Conservation (phyloP, 805 yeast species). For the Barnettozyma sp. region DNA sequence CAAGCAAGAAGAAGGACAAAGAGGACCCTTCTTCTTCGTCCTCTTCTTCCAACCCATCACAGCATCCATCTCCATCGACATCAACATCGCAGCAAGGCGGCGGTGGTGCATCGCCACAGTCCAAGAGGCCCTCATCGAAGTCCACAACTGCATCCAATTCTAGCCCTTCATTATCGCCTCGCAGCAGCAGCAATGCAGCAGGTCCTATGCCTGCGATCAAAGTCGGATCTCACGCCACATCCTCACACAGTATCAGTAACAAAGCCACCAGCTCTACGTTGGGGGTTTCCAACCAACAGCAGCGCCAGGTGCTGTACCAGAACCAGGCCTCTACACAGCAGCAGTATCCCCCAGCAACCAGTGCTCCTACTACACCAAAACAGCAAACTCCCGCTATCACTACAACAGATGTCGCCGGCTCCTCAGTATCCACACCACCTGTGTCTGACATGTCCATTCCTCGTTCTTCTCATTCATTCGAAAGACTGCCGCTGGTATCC, state of each 20-base stretch:
- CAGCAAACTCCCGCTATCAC: conserved; percentile 2
- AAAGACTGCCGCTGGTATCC: conserved; percentile 52
- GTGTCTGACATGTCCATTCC: conserved; percentile 26
- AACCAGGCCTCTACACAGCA: conserved; percentile 2
- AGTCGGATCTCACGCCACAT: too few species aligned
- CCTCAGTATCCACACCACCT: conserved; percentile 1
- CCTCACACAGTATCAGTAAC: conserved; percentile 16
- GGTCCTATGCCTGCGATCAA: too few species aligned
- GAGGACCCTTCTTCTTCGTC: conserved; percentile 17
- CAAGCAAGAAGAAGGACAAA: conserved; percentile 38
- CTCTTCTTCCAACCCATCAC: too few species aligned
- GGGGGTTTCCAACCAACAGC: conserved; percentile 3
- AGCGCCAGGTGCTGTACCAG: conserved; percentile 5
- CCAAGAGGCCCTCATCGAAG: conserved; percentile 7
- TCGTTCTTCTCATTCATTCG: conserved; percentile 46
- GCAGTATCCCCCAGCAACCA: conserved; percentile 2
- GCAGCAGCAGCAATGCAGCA: too few species aligned
- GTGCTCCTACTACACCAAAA: conserved; percentile 7
- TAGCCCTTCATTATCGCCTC: conserved; percentile 19
- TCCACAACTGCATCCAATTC: conserved; percentile 5
- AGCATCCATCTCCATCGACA: too few species aligned
- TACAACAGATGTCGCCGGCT: conserved; percentile 1
- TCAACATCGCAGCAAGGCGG: conserved; percentile 15
- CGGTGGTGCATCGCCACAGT: too few species aligned
- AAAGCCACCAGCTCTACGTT: background rate